These are phyloP conservation scores for Spencermartinsiella ligniputridi DNA, from an alignment of 1,139 yeast species.

Conservation along the genomic window DNA sequence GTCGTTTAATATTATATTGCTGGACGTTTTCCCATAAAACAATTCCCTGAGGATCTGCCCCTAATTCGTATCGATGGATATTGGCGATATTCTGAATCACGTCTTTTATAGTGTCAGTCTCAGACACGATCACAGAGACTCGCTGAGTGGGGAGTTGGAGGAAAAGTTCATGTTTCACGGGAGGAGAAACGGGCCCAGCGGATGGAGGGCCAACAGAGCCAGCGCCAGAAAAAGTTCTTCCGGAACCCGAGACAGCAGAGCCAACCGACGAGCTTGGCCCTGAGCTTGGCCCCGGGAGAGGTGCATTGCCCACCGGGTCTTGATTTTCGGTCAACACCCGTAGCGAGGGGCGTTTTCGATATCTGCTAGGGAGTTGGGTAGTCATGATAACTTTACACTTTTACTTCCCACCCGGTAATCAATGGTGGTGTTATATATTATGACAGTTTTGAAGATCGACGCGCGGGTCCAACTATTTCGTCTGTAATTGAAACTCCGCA, in stretches of 20 bases:
- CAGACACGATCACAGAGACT: conserved; percentile 17
- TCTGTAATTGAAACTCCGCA: no score
- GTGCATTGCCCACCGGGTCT: not conserved
- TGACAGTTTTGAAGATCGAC: no score
- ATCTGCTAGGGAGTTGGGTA: not conserved
- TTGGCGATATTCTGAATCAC: conserved; percentile 19
- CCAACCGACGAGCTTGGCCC: no score
- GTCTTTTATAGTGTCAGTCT: conserved; percentile 14
- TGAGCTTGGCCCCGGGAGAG: no score
- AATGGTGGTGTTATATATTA: no score
- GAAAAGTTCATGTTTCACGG: conserved; percentile 7
- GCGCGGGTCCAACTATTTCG: no score
- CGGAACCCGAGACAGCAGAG: not conserved
- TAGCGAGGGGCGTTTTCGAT: not conserved
- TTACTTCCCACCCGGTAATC: no score
- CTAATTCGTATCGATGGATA: conserved; percentile 29
- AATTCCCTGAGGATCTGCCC: conserved; percentile 16
- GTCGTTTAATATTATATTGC: conserved; percentile 17
- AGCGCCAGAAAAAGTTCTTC: not conserved
- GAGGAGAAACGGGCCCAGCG: not conserved
- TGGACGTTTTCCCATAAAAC: conserved; percentile 8
- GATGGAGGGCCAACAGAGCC: not conserved
- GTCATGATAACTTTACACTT: no score
- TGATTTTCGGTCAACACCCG: not conserved
- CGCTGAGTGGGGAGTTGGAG: conserved; percentile 25